These are phyloP conservation scores for Gracilaria vermiculophylla DNA, from an alignment of 23 red algal species.

Conservation along the genomic window DNA sequence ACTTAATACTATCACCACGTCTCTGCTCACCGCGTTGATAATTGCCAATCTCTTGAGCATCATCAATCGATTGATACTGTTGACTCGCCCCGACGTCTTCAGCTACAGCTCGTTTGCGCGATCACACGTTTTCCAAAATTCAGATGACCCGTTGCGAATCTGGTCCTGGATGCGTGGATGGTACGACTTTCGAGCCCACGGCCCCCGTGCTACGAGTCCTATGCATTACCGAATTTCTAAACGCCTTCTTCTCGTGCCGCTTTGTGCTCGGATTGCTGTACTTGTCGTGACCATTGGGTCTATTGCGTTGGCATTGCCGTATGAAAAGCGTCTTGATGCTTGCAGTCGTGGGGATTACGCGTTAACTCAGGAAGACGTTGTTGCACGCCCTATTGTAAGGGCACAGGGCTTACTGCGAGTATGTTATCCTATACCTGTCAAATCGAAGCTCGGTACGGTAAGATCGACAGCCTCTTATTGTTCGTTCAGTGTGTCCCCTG, in stretches of 20 bases:
- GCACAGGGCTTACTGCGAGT: not conserved
- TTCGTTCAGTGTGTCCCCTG: not conserved
- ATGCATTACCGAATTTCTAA: not conserved
- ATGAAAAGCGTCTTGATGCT: not conserved
- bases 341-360: not conserved
- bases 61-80: not conserved
- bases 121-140: constrained; percentile 4
- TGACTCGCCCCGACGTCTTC: not conserved
- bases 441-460: not conserved
- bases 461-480: not conserved
- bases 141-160: constrained; percentile 5
- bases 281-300: not conserved
- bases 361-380: not conserved
- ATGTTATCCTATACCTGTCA: not conserved
- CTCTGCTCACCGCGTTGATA: constrained; percentile 32
- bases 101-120: not conserved
- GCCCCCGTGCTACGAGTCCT: not conserved
- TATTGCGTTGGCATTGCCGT: not conserved
- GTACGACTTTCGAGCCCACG: not conserved
- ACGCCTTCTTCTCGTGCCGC: not conserved
- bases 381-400: not conserved
- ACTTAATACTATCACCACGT: constrained; percentile 3
- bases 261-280: not conserved
- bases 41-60: constrained; percentile 1
- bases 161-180: not conserved